phyloP scores from a whole-genome alignment of 208 protist species.

The Trichomonas gallinae region DNA sequence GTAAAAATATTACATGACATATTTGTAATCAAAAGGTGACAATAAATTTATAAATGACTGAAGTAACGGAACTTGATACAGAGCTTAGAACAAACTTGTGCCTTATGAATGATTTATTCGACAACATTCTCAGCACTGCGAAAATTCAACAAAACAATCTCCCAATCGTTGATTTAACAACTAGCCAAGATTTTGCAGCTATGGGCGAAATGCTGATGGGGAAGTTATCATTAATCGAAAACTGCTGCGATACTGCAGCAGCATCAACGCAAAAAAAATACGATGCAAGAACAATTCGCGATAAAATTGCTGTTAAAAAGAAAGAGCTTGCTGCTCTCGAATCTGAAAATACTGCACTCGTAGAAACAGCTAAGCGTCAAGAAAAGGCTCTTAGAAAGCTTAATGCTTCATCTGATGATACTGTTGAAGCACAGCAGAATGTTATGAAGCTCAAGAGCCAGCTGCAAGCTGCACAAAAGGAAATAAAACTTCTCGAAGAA shows the following conservation, averaged over 20 bases:
- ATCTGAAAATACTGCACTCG: not conserved
- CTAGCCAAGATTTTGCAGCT: not conserved
- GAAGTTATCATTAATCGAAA: not conserved
- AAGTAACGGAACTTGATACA: not conserved
- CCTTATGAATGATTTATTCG: not conserved
- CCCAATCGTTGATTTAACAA: not conserved
- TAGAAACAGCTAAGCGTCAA: not conserved
- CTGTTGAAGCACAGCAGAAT: not conserved
- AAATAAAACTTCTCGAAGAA: not conserved
- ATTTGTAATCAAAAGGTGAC: too few relatives aligned
- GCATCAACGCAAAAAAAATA: conserved; percentile 15
- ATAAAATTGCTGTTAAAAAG: not conserved
- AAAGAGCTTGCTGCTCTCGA: not conserved
- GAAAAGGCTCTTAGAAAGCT: not conserved
- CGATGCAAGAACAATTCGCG: not conserved
- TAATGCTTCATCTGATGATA: not conserved
- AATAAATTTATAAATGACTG: too few relatives aligned
- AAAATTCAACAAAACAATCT: not conserved
- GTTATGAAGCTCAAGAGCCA: not conserved
- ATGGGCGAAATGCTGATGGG: not conserved
- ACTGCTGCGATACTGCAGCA: not conserved
- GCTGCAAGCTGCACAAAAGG: not conserved
- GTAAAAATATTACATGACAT: too few relatives aligned
- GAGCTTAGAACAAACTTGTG: not conserved
- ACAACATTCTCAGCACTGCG: not conserved